phyloP scores from a whole-genome alignment of 768 basidiomycete species.

The Cubamyces lactineus region DNA sequence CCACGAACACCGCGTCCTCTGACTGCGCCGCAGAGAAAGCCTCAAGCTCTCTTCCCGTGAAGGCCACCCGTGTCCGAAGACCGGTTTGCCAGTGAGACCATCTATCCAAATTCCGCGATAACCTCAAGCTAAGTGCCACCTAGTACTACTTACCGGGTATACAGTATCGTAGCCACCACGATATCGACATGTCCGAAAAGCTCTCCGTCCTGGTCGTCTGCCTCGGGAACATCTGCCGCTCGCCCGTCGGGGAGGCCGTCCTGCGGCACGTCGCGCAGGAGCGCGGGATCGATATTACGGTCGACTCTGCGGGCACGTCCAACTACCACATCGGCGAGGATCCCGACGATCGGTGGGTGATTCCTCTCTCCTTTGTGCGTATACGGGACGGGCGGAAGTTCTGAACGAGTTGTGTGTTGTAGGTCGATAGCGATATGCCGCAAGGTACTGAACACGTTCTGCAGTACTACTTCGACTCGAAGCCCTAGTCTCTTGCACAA shows the following conservation, averaged over 20 bases:
- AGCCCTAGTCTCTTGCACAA: too few relatives aligned
- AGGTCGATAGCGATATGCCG: constrained; percentile 74
- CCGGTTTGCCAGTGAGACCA: too few relatives aligned
- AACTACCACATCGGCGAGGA: constrained; percentile 84
- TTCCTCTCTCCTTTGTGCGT: too few relatives aligned
- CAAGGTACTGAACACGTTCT: too few relatives aligned
- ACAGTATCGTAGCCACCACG: too few relatives aligned
- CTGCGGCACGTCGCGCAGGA: constrained; percentile 67
- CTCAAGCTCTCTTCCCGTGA: background rate
- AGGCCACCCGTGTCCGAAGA: too few relatives aligned
- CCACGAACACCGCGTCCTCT: background rate
- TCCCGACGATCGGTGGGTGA: constrained; percentile 74
- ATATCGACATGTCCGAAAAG: constrained; percentile 9
- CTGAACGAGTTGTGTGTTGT: background rate
- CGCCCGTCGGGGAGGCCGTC: constrained; percentile 92
- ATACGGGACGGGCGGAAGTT: too few relatives aligned
- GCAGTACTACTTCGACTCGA: too few relatives aligned
- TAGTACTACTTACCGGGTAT: too few relatives aligned
- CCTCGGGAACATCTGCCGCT: constrained; percentile 85
- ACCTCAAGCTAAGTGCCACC: too few relatives aligned
- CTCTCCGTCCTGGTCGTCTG: constrained; percentile 73
- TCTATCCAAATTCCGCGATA: too few relatives aligned
- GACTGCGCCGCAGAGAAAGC: background rate
- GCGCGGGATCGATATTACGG: constrained; percentile 65
- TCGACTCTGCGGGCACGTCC: constrained; percentile 86